These are phyloP conservation scores for Chrysanthemum seticuspe DNA, from an alignment of 129 eudicot species.

Conservation along the genomic window DNA sequence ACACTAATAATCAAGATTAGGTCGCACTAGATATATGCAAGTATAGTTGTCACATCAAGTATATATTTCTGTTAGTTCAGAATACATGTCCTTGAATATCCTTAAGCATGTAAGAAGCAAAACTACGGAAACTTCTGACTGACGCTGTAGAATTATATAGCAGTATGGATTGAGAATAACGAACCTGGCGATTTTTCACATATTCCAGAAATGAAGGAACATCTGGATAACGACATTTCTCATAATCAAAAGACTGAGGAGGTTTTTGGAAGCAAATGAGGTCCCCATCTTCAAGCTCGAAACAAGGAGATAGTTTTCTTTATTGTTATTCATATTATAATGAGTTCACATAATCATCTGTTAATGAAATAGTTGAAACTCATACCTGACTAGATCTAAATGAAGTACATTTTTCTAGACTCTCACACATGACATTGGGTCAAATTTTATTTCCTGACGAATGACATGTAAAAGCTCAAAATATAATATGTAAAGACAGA, in stretches of 20 bases:
- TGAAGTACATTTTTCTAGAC: constrained; percentile 57
- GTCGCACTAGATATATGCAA: background rate
- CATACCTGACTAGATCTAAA: constrained; percentile 81
- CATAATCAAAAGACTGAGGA: constrained; percentile 45
- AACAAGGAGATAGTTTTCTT: background rate
- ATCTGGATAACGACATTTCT: constrained; percentile 56
- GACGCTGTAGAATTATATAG: background rate
- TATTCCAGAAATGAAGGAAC: constrained; percentile 85
- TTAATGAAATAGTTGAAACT: background rate
- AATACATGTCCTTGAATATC: background rate
- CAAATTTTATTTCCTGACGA: constrained; percentile 84
- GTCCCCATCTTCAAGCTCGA: constrained; percentile 93
- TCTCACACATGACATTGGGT: constrained; percentile 96
- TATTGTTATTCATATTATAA: background rate
- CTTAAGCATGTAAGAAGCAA: background rate
- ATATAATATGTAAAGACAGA: background rate
- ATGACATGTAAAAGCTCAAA: background rate
- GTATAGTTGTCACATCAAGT: too few species aligned
- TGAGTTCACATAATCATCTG: background rate
- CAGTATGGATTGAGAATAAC: background rate
- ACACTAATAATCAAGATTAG: too few species aligned
- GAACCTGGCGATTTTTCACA: constrained; percentile 80
- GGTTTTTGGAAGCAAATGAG: constrained; percentile 87
- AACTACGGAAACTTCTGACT: background rate
- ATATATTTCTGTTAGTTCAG: background rate